These are phyloP conservation scores for Pleurotus cornucopiae DNA, from an alignment of 768 basidiomycete species.

Conservation along the genomic window DNA sequence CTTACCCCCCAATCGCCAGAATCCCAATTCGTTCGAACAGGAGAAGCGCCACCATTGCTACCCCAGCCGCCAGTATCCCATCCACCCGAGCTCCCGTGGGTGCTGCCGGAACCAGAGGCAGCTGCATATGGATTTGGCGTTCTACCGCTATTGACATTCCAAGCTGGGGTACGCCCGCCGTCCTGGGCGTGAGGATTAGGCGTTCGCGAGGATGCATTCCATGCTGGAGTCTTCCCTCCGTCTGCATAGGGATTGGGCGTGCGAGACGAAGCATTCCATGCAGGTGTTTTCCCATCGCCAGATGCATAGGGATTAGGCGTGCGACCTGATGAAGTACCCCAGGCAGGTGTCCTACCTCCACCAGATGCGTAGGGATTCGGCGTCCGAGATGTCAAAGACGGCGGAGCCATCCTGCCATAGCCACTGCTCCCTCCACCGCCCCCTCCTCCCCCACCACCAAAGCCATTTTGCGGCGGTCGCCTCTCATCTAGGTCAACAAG, in stretches of 20 bases:
- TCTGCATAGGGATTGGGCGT: conserved; percentile 68
- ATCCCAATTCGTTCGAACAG: conserved; percentile 21
- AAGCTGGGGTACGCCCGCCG: conserved; percentile 42
- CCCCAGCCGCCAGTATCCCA: conserved; percentile 10
- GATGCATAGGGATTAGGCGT: conserved; percentile 67
- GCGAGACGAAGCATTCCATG: conserved; percentile 57
- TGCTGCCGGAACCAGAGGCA: conserved; percentile 12
- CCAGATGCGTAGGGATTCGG: conserved; percentile 61
- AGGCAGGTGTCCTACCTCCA: conserved; percentile 54
- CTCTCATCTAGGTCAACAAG: conserved; percentile 27
- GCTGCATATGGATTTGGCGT: conserved; percentile 8
- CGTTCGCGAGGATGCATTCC: conserved; percentile 57
- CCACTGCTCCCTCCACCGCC: conserved; percentile 25
- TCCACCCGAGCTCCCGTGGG: conserved; percentile 20
- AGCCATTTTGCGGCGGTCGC: conserved; percentile 37
- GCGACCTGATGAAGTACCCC: conserved; percentile 45
- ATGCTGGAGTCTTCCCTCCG: conserved; percentile 66
- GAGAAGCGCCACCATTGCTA: conserved; percentile 18
- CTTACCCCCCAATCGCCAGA: conserved; percentile 22
- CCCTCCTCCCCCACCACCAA: too few relatives aligned
- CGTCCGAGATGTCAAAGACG: conserved; percentile 36
- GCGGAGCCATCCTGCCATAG: conserved; percentile 8
- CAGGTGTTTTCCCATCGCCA: conserved; percentile 57
- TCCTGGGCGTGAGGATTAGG: conserved; percentile 65
- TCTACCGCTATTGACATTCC: conserved; percentile 14